A percentile compares a stretch with the other conserved stretches of the same genome.
Evolutionary conservation across 2,329 filamentous ascomycete species (phyloP).

Genomic region (Reticulascus tulasneorum): DNA sequence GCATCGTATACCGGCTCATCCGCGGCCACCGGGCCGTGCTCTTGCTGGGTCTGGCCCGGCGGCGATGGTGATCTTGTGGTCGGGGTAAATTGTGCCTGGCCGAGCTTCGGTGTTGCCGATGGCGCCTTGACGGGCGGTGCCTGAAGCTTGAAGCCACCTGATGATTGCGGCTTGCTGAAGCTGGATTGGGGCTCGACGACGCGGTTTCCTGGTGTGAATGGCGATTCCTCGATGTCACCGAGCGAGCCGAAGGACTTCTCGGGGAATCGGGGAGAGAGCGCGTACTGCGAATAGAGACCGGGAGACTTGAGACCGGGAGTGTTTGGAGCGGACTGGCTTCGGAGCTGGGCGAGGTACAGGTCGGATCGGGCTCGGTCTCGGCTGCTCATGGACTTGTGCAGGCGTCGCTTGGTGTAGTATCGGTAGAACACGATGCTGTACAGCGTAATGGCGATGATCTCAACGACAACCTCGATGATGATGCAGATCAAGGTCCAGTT

Average conservation of each 20-base stretch:
- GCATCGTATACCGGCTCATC: conserved; percentile 81
- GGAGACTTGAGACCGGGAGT: conserved; percentile 79
- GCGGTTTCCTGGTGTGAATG: conserved; percentile 52
- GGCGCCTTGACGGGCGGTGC: conserved; percentile 77
- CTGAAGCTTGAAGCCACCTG: conserved; percentile 82
- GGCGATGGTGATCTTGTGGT: conserved; percentile 31
- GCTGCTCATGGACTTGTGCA: conserved; percentile 94
- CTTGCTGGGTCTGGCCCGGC: conserved; percentile 35
- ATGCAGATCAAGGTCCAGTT: conserved; percentile 96
- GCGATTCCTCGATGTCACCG: conserved; percentile 38
- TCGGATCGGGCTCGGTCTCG: conserved; percentile 92
- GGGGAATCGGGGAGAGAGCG: conserved; percentile 39
- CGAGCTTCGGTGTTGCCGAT: conserved; percentile 68
- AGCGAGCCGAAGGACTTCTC: conserved; percentile 47
- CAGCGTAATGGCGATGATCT: conserved; percentile 84
- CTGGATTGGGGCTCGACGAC: conserved; percentile 61
- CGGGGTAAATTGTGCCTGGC: conserved; percentile 59
- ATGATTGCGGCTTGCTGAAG: conserved; percentile 45
- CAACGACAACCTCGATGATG: conserved; percentile 93
- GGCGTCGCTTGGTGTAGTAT: conserved; percentile 92
- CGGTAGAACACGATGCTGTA: conserved; percentile 96
- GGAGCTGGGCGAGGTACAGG: conserved; percentile 85
- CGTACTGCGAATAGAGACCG: conserved; percentile 39
- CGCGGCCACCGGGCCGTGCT: conserved; percentile 65
- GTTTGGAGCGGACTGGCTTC: conserved; percentile 86